Evolutionary conservation across 1,284 basidiomycete genomes (phyloP).

Genomic region (Paramarasmius palmivorus): DNA sequence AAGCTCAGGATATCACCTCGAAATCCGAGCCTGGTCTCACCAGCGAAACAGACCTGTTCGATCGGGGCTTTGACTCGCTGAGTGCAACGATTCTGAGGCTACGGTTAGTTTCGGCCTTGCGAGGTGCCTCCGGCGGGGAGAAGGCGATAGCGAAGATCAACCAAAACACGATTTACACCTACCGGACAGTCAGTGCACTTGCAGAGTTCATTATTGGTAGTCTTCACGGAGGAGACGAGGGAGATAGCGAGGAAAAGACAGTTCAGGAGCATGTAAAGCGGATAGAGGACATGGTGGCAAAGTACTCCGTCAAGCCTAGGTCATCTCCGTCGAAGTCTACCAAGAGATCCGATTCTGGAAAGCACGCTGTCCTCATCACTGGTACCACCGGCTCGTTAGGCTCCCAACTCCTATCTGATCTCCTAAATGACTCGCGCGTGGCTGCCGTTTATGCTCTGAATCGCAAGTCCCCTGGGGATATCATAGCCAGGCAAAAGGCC

Average conservation of each 20-base stretch:
- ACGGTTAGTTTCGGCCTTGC: conserved; percentile 3
- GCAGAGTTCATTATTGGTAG: conserved; percentile 5
- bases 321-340: neutral
- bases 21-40: neutral
- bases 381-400: neutral
- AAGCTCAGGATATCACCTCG: conserved; percentile 6
- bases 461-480: neutral
- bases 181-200: conserved; percentile 5
- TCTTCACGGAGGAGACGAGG: no score
- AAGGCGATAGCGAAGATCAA: neutral
- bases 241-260: neutral
- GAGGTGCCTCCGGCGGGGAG: neutral
- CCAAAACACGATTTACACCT: conserved; percentile 10
- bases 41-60: neutral
- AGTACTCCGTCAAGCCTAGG: conserved; percentile 2
- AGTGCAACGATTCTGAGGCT: conserved; percentile 10
- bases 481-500: neutral
- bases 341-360: no score
- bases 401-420: neutral
- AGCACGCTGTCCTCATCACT: neutral
- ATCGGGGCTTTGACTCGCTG: conserved; percentile 4
- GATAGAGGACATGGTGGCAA: conserved; percentile 7
- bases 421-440: neutral
- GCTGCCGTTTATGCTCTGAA: neutral
- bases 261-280: neutral